Percentiles rank a stretch among this genome's conserved stretches.
phyloP scores from a whole-genome alignment of 768 basidiomycete genomes.

The Lepiota subincarnata region DNA sequence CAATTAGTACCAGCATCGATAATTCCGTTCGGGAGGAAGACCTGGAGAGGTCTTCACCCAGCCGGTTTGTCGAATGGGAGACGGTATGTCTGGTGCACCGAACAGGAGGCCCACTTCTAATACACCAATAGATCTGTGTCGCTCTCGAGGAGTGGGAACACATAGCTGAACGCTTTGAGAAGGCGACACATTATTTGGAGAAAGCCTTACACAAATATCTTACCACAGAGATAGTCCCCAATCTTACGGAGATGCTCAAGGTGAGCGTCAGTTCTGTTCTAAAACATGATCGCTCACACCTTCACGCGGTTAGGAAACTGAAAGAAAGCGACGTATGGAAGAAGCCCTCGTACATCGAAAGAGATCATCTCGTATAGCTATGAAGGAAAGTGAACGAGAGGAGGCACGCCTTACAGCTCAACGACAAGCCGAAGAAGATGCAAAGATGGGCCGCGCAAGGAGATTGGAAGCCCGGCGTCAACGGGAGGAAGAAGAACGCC shows the following conservation, averaged over 20 bases:
- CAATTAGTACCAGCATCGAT: conserved; percentile 8
- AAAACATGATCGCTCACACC: not conserved
- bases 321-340: conserved; percentile 58
- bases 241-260: conserved; percentile 61
- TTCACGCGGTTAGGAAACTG: conserved; percentile 47
- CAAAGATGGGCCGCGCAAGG: conserved; percentile 60
- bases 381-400: conserved; percentile 77
- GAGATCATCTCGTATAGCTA: conserved; percentile 83
- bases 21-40: conserved; percentile 8
- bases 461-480: conserved; percentile 53
- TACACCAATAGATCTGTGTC: conserved; percentile 63
- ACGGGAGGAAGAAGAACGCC: conserved; percentile 53
- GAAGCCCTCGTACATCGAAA: conserved; percentile 83
- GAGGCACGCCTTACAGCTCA: conserved; percentile 59
- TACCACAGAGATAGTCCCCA: conserved; percentile 62
- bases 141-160: conserved; percentile 84
- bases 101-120: not conserved
- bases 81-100: conserved; percentile 49
- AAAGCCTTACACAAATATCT: conserved; percentile 72
- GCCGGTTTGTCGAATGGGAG: conserved; percentile 83
- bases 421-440: conserved; percentile 61
- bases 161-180: conserved; percentile 70
- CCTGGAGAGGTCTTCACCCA: conserved; percentile 1
- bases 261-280: conserved; percentile 33
- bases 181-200: conserved; percentile 75